These are phyloP conservation scores for Lanmaoa pseudosensibilis DNA, from an alignment of 768 basidiomycete genomes.

Conservation along the genomic window DNA sequence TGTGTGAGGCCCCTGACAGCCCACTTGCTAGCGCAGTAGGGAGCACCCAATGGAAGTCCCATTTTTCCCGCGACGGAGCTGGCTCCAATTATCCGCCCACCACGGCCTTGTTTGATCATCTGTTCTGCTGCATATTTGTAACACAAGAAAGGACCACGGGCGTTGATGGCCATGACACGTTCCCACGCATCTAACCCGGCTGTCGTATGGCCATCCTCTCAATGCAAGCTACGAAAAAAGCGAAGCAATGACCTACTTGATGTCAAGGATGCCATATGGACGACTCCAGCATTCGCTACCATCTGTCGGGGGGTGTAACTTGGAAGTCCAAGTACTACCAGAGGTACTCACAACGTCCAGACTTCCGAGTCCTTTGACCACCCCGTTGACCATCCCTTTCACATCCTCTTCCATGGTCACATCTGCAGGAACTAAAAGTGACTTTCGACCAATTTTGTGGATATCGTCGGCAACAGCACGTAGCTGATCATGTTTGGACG, in stretches of 20 bases:
- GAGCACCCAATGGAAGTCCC: not conserved
- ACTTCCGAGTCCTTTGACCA: not conserved
- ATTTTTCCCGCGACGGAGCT: conserved; percentile 8
- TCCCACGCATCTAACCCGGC: conserved; percentile 5
- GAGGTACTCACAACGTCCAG: conserved; percentile 4
- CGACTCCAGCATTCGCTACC: conserved; percentile 13
- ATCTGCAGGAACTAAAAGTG: conserved; percentile 15
- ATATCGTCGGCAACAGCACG: conserved; percentile 7
- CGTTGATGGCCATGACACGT: conserved; percentile 38
- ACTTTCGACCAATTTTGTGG: conserved; percentile 12
- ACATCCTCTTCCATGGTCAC: conserved; percentile 4
- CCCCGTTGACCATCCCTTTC: not conserved
- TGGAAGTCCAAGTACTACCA: not conserved
- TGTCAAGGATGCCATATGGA: not conserved
- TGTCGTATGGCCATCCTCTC: not conserved
- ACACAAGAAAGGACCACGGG: conserved; percentile 55
- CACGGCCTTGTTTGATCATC: conserved; percentile 52
- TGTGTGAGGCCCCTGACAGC: conserved; percentile 42
- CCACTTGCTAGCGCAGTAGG: conserved; percentile 37
- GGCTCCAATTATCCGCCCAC: conserved; percentile 53
- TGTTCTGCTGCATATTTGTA: conserved; percentile 61
- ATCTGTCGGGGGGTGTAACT: not conserved
- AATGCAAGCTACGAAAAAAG: not conserved
- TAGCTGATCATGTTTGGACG: conserved; percentile 11
- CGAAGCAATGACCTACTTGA: not conserved